phyloP scores from a whole-genome alignment of 2,329 filamentous ascomycete species.

The Paecilomyces fulvus region DNA sequence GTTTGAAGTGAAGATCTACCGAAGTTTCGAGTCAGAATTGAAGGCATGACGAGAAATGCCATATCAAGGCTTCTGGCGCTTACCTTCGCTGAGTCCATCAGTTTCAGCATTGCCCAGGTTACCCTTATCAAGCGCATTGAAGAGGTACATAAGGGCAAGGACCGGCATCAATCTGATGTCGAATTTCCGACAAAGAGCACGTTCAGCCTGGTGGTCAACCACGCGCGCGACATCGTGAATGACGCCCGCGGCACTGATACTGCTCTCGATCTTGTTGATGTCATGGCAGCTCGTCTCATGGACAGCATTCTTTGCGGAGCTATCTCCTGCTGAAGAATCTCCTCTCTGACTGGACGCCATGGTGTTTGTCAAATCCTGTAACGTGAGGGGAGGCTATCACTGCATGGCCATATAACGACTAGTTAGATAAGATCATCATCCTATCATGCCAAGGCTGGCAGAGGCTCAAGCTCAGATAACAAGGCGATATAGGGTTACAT shows the following conservation, averaged over 20 bases:
- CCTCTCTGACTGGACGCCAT: not conserved
- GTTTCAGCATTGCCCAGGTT: slow-evolving; percentile 52
- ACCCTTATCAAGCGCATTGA: slow-evolving; percentile 44
- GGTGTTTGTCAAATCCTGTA: not conserved
- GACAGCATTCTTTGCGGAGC: not conserved
- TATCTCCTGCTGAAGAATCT: not conserved
- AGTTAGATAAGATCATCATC: not conserved
- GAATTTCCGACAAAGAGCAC: slow-evolving; percentile 47
- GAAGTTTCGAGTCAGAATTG: not conserved
- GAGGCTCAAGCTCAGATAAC: not conserved
- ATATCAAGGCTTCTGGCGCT: not conserved
- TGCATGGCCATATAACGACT: not conserved
- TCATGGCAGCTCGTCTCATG: not conserved
- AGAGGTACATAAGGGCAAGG: slow-evolving; percentile 53
- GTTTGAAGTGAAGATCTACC: slow-evolving; percentile 48
- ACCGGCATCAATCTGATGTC: slow-evolving; percentile 45
- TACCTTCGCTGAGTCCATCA: slow-evolving; percentile 38
- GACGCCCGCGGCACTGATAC: slow-evolving; percentile 8
- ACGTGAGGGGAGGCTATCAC: not conserved
- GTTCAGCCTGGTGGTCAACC: slow-evolving; percentile 39
- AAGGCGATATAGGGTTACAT: not conserved
- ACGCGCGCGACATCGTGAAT: slow-evolving; percentile 23
- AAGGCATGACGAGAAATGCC: not conserved
- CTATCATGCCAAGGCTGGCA: not conserved
- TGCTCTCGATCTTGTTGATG: not conserved